Conservation (phyloP, 1,139 yeast species). For the Magnusiomyces clavatus region DNA sequence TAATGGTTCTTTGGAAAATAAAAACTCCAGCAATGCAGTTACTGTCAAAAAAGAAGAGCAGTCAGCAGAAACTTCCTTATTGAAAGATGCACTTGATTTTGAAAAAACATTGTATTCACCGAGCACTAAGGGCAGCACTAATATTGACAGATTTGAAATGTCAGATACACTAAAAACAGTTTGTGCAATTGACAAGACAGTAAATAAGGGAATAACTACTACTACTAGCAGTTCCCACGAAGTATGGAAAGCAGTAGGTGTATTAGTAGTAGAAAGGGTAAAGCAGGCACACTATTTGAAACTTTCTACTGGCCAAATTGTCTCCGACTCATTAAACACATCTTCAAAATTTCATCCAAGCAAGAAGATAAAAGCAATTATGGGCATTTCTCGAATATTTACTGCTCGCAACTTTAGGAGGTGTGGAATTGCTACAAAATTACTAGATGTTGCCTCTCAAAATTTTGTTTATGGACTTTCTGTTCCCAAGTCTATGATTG, state of each 20-base stretch:
- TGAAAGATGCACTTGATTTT: too few relatives aligned
- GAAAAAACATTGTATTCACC: too few relatives aligned
- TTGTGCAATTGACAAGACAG: too few relatives aligned
- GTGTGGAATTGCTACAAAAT: constrained; percentile 39
- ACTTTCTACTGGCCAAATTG: constrained; percentile 30
- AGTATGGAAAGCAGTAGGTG: constrained; percentile 39
- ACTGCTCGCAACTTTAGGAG: constrained; percentile 51
- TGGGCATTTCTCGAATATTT: constrained; percentile 63
- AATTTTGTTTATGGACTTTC: constrained; percentile 47
- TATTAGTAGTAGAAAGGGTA: constrained; percentile 41
- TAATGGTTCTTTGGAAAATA: too few relatives aligned
- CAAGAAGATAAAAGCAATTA: constrained; percentile 15
- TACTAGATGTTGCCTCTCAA: constrained; percentile 38
- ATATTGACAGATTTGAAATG: too few relatives aligned
- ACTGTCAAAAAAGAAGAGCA: too few relatives aligned
- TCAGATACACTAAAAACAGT: too few relatives aligned
- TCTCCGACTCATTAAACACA: constrained; percentile 15
- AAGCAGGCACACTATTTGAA: constrained; percentile 42
- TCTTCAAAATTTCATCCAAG: constrained; percentile 31
- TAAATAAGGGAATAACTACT: constrained; percentile 22
- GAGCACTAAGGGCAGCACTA: too few relatives aligned
- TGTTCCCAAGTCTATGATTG: constrained; percentile 40
- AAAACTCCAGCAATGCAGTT: too few relatives aligned
- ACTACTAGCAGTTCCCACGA: not conserved
- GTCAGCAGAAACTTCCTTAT: too few relatives aligned